A percentile compares a stretch with the other conserved stretches of the same genome.
Conservation (phyloP, 2,329 filamentous ascomycete species). For the Penicillium sp. region DNA sequence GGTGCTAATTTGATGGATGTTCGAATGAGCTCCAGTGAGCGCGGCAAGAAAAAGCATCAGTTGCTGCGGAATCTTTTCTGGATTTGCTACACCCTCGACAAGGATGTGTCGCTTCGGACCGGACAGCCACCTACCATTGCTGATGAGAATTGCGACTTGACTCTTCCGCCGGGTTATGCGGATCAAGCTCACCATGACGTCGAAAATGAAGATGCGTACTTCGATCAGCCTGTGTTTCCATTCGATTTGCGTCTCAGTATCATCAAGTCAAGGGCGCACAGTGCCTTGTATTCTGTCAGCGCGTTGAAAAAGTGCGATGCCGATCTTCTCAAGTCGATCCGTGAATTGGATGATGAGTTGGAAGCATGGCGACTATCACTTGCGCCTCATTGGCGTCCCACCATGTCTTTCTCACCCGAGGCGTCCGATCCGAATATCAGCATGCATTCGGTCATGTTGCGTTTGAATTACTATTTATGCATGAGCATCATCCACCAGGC, state of each 20-base stretch:
- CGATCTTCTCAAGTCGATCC: conserved; percentile 54
- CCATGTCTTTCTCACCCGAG: conserved; percentile 44
- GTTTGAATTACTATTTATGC: conserved; percentile 57
- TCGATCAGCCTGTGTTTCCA: conserved; percentile 38
- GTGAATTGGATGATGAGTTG: conserved; percentile 57
- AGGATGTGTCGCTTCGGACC: conserved; percentile 54
- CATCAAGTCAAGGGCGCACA: conserved; percentile 53
- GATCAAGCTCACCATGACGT: conserved; percentile 29
- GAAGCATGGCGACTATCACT: conserved; percentile 56
- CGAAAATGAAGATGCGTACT: conserved; percentile 18
- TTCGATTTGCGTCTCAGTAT: conserved; percentile 51
- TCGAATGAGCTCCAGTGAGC: conserved; percentile 7
- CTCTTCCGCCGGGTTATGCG: conserved; percentile 45
- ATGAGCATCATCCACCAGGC: conserved; percentile 57
- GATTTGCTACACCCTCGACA: conserved; percentile 56
- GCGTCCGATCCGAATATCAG: conserved; percentile 34
- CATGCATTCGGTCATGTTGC: conserved; percentile 50
- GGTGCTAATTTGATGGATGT: conserved; percentile 44
- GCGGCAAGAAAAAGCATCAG: conserved; percentile 18
- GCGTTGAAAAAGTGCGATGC: conserved; percentile 53
- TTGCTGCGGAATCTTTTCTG: conserved; percentile 51
- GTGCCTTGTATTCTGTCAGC: conserved; percentile 50
- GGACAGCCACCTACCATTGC: conserved; percentile 53
- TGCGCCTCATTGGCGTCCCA: conserved; percentile 47
- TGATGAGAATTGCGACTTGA: conserved; percentile 55